Conservation (phyloP, 495 filamentous ascomycete genomes). For the Hypoxylon fuscum region DNA sequence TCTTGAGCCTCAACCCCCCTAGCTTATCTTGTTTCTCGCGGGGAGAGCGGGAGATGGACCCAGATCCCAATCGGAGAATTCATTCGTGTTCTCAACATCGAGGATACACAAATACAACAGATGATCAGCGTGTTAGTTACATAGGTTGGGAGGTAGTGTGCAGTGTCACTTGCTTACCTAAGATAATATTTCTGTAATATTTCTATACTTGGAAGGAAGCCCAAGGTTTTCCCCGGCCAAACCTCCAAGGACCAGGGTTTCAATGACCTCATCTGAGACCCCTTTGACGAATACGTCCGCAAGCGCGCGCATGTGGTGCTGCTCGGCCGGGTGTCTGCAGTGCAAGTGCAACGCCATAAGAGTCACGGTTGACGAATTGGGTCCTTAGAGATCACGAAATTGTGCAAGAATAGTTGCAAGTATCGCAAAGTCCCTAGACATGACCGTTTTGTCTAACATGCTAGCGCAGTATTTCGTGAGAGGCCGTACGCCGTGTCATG, state of each 20-base stretch:
- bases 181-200: slow-evolving; percentile 26
- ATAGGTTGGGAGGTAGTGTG: background rate
- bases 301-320: slow-evolving; percentile 21
- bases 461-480: slow-evolving; percentile 3
- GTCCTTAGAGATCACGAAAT: slow-evolving; percentile 8
- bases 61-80: slow-evolving; percentile 39
- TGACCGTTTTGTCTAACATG: slow-evolving; percentile 9
- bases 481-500: slow-evolving; percentile 1
- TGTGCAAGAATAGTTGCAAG: slow-evolving; percentile 27
- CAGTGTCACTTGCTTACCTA: slow-evolving; percentile 26
- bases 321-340: slow-evolving; percentile 10
- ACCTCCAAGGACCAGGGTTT: slow-evolving; percentile 18
- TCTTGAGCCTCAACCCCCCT: slow-evolving; percentile 27
- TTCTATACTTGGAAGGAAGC: slow-evolving; percentile 11
- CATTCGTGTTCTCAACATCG: slow-evolving; percentile 12
- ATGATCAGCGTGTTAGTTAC: background rate
- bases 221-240: slow-evolving; percentile 16
- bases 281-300: slow-evolving; percentile 25
- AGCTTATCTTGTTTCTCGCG: slow-evolving; percentile 7
- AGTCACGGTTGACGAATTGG: slow-evolving; percentile 25
- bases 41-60: slow-evolving; percentile 23
- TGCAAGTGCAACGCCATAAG: slow-evolving; percentile 23
- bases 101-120: slow-evolving; percentile 8
- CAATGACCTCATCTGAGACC: slow-evolving; percentile 30
- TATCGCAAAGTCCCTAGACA: slow-evolving; percentile 8